Base-by-base conservation (phyloP, 2,329 filamentous ascomycete species). In the Xylariales sp. region DNA sequence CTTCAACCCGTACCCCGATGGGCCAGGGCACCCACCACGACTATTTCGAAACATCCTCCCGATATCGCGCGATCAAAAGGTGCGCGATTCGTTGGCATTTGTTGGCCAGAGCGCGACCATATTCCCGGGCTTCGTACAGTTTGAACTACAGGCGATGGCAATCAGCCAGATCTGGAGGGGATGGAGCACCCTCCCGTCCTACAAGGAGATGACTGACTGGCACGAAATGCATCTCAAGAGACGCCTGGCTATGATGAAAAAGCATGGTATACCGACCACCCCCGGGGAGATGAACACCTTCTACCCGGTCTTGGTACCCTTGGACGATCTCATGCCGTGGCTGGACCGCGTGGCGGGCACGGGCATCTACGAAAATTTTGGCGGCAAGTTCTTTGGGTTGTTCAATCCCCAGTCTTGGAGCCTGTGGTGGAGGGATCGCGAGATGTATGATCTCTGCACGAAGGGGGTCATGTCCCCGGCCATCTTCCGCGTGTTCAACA, bases 361-460 rank as follows among this genome's bases (percentile, higher is more conserved):
- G 2, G 40, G 33, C 15, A 19, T 45, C 4, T 43, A 23, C 5
- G n/a, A 24, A 5, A 42, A 38, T 13, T 43, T 45, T 11, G 36
- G 36, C 7, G 36, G 36, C 5, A 21, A 31, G 28, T 27, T 32
- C n/a, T 4, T 14, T n/a, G 43, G 38, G 4, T 27, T 40, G 31
- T 43, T 43, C 28, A 43, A 37, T 19, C 12, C 21, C 8, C 34
- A 34, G 18, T 30, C 43, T 4, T 45, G 43, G 43, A 30, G 19
- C 2, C 33, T 45, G 27, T 45, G 43, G 43, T 43, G 43, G 43
- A 21, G 23, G 1, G 38, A 43, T 14, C 25, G 43, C 23, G 36
- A 40, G 11, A 13, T 45, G 11, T 45, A 43, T 7, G 17, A 38
- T 7, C n/a, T 38, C 5, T 43, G 37, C 27, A 36, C 41, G 6